Percentiles rank a stretch among this genome's conserved stretches.
These are phyloP conservation scores for Leccinellum rugosiceps DNA, from an alignment of 768 basidiomycete genomes.

Conservation along the genomic window DNA sequence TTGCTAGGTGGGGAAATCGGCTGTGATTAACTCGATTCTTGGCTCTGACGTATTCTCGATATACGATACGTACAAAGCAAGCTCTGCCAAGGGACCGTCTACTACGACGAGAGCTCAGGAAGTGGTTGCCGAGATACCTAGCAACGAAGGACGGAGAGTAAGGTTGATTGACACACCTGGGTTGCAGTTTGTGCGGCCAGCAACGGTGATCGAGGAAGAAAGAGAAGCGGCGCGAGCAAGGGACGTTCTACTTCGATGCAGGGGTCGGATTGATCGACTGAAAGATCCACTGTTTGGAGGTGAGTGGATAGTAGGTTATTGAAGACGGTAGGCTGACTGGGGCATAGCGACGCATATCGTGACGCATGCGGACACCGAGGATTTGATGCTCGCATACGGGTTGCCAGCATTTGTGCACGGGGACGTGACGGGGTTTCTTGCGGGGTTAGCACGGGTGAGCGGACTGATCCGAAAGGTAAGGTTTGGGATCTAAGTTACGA, in stretches of 20 bases:
- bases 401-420: constrained; percentile 74
- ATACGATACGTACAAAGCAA: constrained; percentile 47
- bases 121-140: constrained; percentile 46
- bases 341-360: constrained; percentile 64
- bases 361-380: constrained; percentile 64
- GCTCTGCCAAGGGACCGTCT: constrained; percentile 50
- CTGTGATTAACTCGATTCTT: constrained; percentile 77
- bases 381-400: constrained; percentile 86
- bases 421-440: constrained; percentile 69
- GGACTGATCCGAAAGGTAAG: constrained; percentile 76
- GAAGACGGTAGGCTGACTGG: constrained; percentile 12
- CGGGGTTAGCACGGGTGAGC: constrained; percentile 69
- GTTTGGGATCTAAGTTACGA: background rate
- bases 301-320: constrained; percentile 36
- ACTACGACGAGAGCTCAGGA: constrained; percentile 75
- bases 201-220: constrained; percentile 29
- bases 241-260: constrained; percentile 76
- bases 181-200: constrained; percentile 48
- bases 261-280: constrained; percentile 79
- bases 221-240: constrained; percentile 37
- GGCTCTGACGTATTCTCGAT: constrained; percentile 50
- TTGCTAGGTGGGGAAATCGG: constrained; percentile 77
- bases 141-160: constrained; percentile 39
- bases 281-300: constrained; percentile 75
- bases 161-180: constrained; percentile 87